Evolutionary conservation across 2,329 filamentous ascomycete genomes (phyloP), one percentile per base, ranked within the genome.

Genomic region (Talaromyces verruculosus): DNA sequence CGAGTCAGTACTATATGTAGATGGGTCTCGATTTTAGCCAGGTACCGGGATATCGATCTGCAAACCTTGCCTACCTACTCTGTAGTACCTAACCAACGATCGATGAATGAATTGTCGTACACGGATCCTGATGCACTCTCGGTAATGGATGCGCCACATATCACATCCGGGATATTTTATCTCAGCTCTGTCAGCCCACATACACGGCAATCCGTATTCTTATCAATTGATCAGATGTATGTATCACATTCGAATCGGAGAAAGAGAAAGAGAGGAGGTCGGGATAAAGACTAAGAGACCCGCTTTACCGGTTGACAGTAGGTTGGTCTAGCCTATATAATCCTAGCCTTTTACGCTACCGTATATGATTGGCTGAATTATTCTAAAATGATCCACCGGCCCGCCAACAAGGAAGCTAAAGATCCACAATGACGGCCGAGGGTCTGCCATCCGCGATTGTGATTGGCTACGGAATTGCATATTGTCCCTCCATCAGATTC

Each of bases 241-340:
- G 43, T 49, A 43, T 55, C 47, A 55, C 47, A 63, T 55, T 51
- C 33, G 11, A 41, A 37, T 57, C 53, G 53, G 33, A 57, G 10
- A 39, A 3, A 53, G 49, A 53, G 28, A 53, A 33, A 53, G 47
- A 53, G 22, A 45, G 43, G 60, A 53, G 33, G 61, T 63, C 61
- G 25, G 35, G 61, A 63, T 63, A 63, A 63, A 41, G 47, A 43
- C 17, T 1, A 43, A 43, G 5, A 28, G 60, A 62, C 45, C 60
- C 60, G n/a, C 60, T 51, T 3, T 28, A 19, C 17, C 51, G 13
- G 47, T 25, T 62, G 58, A 57, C 22, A 33, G 39, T 13, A 59
- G 51, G 59, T 59, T n/a, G 1, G 5, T 19, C 59, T 65, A 65
- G 25, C 64, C 59, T 5, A 15, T 47, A 13, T 5, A 1, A 5